Conservation (phyloP, 169 alveolate genomes). For the Plasmodium vivax region DNA sequence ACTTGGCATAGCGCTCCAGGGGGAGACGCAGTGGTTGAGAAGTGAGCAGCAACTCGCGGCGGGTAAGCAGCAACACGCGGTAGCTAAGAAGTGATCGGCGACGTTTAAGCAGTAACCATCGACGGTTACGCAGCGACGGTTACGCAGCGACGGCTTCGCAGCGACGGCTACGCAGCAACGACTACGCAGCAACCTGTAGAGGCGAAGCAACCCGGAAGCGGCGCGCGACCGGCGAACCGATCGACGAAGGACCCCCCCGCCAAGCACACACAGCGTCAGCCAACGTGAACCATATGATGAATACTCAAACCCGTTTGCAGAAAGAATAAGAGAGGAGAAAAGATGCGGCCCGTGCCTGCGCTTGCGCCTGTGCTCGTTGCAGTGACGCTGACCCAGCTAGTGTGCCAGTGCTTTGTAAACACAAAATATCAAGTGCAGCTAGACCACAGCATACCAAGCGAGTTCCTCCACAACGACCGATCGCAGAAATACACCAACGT, state of each 20-base stretch:
- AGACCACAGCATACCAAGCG: conserved; percentile 63
- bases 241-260: neutral
- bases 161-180: neutral
- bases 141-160: too few relatives aligned
- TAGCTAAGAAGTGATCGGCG: neutral
- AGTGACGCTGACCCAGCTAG: conserved; percentile 18
- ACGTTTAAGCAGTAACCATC: too few relatives aligned
- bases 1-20: neutral
- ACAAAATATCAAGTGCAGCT: conserved; percentile 70
- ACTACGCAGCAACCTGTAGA: neutral
- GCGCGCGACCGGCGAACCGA: neutral
- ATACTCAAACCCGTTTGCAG: neutral
- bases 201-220: neutral
- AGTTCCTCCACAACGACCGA: conserved; percentile 13
- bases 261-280: neutral
- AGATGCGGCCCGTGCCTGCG: conserved; percentile 1
- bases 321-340: neutral
- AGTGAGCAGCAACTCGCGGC: too few relatives aligned
- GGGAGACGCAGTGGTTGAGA: neutral
- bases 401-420: conserved; percentile 52
- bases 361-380: conserved; percentile 37
- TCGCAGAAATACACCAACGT: conserved; percentile 54
- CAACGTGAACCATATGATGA: neutral
- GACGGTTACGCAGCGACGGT: neutral
- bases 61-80: too few relatives aligned